A percentile compares a stretch with the other conserved stretches of the same genome.
These are phyloP conservation scores for Diaporthe nobilis DNA, from an alignment of 2,329 filamentous ascomycete genomes.

Conservation along the genomic window DNA sequence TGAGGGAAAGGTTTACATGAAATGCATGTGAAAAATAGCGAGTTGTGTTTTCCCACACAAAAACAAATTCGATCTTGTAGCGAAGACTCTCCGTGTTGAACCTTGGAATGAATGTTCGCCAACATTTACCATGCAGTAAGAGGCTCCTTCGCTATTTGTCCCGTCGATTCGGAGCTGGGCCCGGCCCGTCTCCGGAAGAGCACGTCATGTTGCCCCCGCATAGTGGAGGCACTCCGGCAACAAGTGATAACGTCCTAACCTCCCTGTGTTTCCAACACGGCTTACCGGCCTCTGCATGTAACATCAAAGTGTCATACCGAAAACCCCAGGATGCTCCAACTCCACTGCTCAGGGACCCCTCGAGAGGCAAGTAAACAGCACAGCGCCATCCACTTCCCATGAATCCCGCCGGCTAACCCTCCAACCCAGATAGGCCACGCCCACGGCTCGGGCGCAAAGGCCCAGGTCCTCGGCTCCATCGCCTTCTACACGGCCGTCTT, in stretches of 20 bases:
- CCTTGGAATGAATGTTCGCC: no score
- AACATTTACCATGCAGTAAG: no score
- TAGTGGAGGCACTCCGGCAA: neutral
- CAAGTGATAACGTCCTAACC: neutral
- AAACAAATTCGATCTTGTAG: no score
- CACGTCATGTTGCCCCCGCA: slow-evolving; percentile 10
- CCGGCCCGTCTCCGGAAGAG: slow-evolving; percentile 5
- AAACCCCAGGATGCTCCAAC: slow-evolving; percentile 17
- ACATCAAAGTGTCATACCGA: no score
- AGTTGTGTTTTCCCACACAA: no score
- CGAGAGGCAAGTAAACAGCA: slow-evolving; percentile 4
- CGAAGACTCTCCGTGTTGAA: no score
- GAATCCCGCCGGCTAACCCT: neutral
- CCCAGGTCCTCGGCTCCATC: slow-evolving; percentile 38
- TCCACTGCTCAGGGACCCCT: slow-evolving; percentile 40
- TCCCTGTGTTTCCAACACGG: neutral
- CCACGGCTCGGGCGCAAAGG: slow-evolving; percentile 36
- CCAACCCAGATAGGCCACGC: slow-evolving; percentile 30
- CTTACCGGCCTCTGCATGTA: no score
- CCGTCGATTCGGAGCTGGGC: neutral
- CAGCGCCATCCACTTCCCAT: no score
- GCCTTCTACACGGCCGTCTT: slow-evolving; percentile 39
- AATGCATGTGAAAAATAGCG: neutral
- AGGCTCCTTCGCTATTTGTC: no score
- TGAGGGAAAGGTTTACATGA: no score